phyloP scores from a whole-genome alignment of 495 filamentous ascomycete species.

The Penicillium taxi region DNA sequence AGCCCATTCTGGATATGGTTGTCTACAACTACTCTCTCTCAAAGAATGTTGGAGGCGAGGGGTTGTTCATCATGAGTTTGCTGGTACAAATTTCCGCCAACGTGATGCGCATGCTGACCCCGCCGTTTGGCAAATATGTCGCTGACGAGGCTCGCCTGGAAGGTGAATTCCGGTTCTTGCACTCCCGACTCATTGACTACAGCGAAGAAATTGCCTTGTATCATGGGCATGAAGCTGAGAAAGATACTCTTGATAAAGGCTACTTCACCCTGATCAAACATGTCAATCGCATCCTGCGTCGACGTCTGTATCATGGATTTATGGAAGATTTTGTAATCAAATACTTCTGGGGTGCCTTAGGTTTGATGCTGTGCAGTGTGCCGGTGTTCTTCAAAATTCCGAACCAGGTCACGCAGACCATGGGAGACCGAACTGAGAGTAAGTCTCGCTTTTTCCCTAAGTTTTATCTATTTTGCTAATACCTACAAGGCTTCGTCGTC shows the following conservation, averaged over 20 bases:
- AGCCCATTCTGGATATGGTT: slow-evolving; percentile 86
- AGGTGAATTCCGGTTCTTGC: slow-evolving; percentile 92
- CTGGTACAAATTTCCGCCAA: slow-evolving; percentile 87
- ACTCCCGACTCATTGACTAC: slow-evolving; percentile 89
- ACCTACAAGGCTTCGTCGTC: slow-evolving; percentile 65
- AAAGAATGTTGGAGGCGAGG: slow-evolving; percentile 87
- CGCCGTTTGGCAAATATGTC: slow-evolving; percentile 97
- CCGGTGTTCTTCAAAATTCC: slow-evolving; percentile 95
- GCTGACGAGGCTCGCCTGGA: slow-evolving; percentile 92
- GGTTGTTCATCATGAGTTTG: slow-evolving; percentile 86
- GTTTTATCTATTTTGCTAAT: slow-evolving; percentile 2
- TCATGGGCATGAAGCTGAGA: slow-evolving; percentile 88
- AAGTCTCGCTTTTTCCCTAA: slow-evolving; percentile 16
- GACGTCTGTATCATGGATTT: slow-evolving; percentile 87
- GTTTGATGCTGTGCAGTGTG: slow-evolving; percentile 87
- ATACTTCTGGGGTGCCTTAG: slow-evolving; percentile 96
- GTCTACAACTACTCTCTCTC: slow-evolving; percentile 95
- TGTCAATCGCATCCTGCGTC: slow-evolving; percentile 86
- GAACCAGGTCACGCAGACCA: slow-evolving; percentile 58
- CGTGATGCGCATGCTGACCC: slow-evolving; percentile 89
- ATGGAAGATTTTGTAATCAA: slow-evolving; percentile 99
- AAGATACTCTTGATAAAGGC: slow-evolving; percentile 93
- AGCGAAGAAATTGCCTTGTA: slow-evolving; percentile 93
- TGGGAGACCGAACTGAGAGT: slow-evolving; percentile 90
- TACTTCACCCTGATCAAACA: slow-evolving; percentile 99